phyloP scores from a whole-genome alignment of 2,329 filamentous ascomycete species.

The Alternaria brassicae region DNA sequence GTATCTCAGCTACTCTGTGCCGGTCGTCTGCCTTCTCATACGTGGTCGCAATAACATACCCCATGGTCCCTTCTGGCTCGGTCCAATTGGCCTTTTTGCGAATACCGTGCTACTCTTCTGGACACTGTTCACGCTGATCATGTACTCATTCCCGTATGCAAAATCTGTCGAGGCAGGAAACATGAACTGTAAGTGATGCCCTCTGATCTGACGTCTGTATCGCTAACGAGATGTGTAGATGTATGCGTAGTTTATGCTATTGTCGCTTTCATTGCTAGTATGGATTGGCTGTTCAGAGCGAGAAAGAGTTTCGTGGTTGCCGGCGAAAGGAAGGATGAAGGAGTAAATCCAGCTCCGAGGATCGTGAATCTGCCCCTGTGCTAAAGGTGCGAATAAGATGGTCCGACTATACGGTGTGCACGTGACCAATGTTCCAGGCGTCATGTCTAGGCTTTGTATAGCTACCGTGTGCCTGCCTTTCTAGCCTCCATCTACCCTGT shows the following conservation, averaged over 20 bases:
- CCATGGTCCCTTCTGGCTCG: slow-evolving; percentile 58
- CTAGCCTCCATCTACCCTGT: too few species aligned
- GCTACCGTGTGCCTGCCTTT: too few species aligned
- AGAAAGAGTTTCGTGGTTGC: slow-evolving; percentile 42
- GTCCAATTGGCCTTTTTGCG: slow-evolving; percentile 51
- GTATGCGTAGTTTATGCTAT: slow-evolving; percentile 31
- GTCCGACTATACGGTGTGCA: too few species aligned
- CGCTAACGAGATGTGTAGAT: slow-evolving; percentile 9
- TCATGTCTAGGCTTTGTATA: too few species aligned
- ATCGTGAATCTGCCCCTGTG: slow-evolving; percentile 1
- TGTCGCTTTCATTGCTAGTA: slow-evolving; percentile 35
- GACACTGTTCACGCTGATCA: slow-evolving; percentile 59
- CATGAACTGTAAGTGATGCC: slow-evolving; percentile 37
- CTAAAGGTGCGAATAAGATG: background rate
- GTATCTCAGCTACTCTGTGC: slow-evolving; percentile 51
- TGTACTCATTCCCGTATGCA: slow-evolving; percentile 52
- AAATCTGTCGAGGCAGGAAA: slow-evolving; percentile 40
- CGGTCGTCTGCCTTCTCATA: slow-evolving; percentile 56
- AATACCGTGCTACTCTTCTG: slow-evolving; percentile 57
- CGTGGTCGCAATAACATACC: slow-evolving; percentile 55
- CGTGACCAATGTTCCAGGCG: too few species aligned
- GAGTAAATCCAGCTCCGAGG: background rate
- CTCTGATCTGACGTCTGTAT: slow-evolving; percentile 8
- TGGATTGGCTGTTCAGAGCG: slow-evolving; percentile 41
- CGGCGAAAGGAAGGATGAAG: slow-evolving; percentile 37